Conservation (phyloP, 2,329 filamentous ascomycete genomes). For the Pseudocercospora crystallina region DNA sequence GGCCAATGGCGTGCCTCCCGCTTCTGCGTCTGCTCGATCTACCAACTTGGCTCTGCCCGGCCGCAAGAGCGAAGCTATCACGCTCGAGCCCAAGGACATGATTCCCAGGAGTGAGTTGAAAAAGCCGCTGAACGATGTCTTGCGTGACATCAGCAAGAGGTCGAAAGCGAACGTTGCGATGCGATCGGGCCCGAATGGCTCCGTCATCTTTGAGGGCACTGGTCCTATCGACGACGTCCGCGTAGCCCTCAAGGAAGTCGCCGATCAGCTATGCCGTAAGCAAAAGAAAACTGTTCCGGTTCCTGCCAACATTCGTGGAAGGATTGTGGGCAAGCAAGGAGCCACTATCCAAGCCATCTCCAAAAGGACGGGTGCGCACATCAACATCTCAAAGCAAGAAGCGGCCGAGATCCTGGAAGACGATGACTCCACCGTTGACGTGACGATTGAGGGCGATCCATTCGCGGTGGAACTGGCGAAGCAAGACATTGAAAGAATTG, state of each 20-base stretch:
- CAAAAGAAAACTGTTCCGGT: slow-evolving; percentile 75
- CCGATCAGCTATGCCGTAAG: slow-evolving; percentile 83
- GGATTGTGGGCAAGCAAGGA: slow-evolving; percentile 91
- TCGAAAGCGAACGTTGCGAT: slow-evolving; percentile 84
- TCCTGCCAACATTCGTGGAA: slow-evolving; percentile 76
- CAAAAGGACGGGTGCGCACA: slow-evolving; percentile 83
- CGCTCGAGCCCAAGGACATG: slow-evolving; percentile 73
- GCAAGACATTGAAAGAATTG: slow-evolving; percentile 82
- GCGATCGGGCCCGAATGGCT: slow-evolving; percentile 68
- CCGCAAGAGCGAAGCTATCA: slow-evolving; percentile 74
- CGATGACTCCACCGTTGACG: slow-evolving; percentile 74
- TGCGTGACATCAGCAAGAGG: slow-evolving; percentile 89
- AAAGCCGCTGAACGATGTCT: slow-evolving; percentile 78
- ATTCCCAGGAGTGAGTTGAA: slow-evolving; percentile 75
- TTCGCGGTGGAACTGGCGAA: slow-evolving; percentile 81
- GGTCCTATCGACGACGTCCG: slow-evolving; percentile 81
- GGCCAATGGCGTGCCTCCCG: slow-evolving; percentile 53
- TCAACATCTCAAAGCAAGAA: slow-evolving; percentile 83
- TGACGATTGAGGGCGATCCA: slow-evolving; percentile 86
- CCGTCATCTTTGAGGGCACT: slow-evolving; percentile 77
- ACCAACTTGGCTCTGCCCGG: slow-evolving; percentile 72
- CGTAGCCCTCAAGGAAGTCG: slow-evolving; percentile 84
- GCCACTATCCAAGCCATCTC: slow-evolving; percentile 86
- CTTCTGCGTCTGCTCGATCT: slow-evolving; percentile 63
- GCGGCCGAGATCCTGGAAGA: slow-evolving; percentile 57